Evolutionary conservation across 208 protist species (phyloP).

Genomic region (Acanthamoeba divionensis): DNA sequence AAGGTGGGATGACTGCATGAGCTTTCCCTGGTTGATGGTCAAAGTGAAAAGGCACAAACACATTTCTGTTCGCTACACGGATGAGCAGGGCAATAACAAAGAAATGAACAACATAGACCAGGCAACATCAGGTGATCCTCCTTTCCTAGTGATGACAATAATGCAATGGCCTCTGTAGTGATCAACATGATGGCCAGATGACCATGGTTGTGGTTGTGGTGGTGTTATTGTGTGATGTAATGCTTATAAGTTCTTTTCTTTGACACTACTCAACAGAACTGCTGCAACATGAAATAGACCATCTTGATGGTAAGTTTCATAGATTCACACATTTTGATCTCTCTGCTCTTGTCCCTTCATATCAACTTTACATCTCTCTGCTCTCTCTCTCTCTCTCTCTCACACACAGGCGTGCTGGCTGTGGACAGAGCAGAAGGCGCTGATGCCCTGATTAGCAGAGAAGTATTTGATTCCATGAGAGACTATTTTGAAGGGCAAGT

Average conservation of each 20-base stretch:
- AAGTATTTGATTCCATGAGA: neutral
- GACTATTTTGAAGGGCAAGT: neutral
- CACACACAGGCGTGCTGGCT: neutral
- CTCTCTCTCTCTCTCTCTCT: neutral
- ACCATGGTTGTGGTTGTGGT: no score
- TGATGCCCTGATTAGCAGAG: neutral
- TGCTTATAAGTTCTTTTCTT: no score
- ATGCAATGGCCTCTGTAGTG: neutral
- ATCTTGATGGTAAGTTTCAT: neutral
- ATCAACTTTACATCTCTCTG: neutral
- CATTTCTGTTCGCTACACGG: neutral
- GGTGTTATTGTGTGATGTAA: no score
- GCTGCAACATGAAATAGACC: constrained; percentile 24
- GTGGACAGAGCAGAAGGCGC: neutral
- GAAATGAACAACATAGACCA: neutral
- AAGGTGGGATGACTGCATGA: constrained; percentile 49
- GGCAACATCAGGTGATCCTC: neutral
- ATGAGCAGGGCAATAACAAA: constrained; percentile 7
- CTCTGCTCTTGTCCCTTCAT: neutral
- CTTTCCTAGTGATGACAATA: neutral
- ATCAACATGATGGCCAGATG: no score
- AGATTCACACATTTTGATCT: neutral
- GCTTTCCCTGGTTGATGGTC: constrained; percentile 12
- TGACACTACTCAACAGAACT: neutral
- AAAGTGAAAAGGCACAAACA: neutral